Percentiles rank a stretch among this genome's conserved stretches.
These are phyloP conservation scores for Salix brachista DNA, from an alignment of 345 rosid genomes.

Conservation along the genomic window DNA sequence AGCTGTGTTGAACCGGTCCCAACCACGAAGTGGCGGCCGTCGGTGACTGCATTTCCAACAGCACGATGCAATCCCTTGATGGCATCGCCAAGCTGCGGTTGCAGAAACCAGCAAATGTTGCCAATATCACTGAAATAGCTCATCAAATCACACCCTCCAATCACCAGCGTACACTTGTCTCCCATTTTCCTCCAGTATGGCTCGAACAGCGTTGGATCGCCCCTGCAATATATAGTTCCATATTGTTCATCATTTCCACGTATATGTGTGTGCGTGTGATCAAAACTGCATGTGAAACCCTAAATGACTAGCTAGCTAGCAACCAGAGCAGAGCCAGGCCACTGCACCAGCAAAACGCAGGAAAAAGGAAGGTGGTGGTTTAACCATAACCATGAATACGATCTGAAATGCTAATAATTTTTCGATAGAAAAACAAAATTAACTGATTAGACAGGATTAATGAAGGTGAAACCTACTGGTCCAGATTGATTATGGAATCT, in stretches of 20 bases:
- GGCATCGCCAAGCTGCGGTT: slow-evolving; percentile 53
- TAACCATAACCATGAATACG: neutral
- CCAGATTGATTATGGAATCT: slow-evolving; percentile 37
- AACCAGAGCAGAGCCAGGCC: neutral
- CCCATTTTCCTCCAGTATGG: slow-evolving; percentile 63
- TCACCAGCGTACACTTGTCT: slow-evolving; percentile 58
- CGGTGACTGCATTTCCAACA: slow-evolving; percentile 59
- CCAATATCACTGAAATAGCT: slow-evolving; percentile 67
- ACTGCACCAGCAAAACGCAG: neutral
- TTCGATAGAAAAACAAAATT: neutral
- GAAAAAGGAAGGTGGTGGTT: neutral
- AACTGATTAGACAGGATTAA: neutral
- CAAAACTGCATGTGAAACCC: neutral
- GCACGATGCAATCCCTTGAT: slow-evolving; percentile 55
- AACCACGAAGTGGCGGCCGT: slow-evolving; percentile 52
- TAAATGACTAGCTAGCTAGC: neutral
- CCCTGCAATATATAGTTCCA: slow-evolving; percentile 37
- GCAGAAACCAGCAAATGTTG: slow-evolving; percentile 74
- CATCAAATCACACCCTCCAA: slow-evolving; percentile 63
- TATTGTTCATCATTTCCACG: neutral
- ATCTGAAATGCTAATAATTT: neutral
- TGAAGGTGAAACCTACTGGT: slow-evolving; percentile 27
- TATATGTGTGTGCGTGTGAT: neutral
- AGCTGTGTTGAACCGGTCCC: slow-evolving; percentile 93
- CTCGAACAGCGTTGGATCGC: slow-evolving; percentile 82